Conservation (phyloP, 73 alveolate species). For the Blepharisma stoltei region DNA sequence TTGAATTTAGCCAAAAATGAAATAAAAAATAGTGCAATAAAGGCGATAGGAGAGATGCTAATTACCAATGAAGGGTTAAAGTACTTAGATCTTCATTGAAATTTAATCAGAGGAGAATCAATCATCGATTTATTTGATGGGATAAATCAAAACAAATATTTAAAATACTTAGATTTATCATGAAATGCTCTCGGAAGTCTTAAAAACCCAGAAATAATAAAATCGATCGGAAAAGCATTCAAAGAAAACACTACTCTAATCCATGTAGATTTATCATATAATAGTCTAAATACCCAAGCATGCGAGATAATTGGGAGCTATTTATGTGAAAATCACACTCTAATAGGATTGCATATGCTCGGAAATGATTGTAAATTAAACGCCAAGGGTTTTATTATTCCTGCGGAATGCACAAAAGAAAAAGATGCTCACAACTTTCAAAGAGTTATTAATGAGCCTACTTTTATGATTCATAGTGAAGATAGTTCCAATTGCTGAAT, state of each 20-base stretch:
- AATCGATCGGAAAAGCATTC: constrained; percentile 45
- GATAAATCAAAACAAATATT: not conserved
- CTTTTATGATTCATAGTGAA: not conserved
- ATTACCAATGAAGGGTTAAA: not conserved
- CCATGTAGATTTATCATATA: constrained; percentile 79
- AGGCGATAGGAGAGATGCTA: constrained; percentile 14
- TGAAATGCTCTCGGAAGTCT: constrained; percentile 21
- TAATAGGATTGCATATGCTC: constrained; percentile 79
- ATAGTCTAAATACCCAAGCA: constrained; percentile 49
- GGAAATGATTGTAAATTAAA: constrained; percentile 81
- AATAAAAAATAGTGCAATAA: not conserved
- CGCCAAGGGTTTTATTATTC: constrained; percentile 68
- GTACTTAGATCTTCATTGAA: constrained; percentile 60
- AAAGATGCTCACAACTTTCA: not conserved
- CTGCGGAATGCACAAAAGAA: constrained; percentile 8
- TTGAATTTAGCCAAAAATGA: constrained; percentile 28
- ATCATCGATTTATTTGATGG: constrained; percentile 27
- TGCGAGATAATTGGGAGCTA: constrained; percentile 54
- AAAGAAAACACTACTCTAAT: constrained; percentile 53
- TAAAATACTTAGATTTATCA: not conserved
- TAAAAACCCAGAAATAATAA: not conserved
- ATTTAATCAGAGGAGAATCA: constrained; percentile 50
- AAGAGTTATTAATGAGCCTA: constrained; percentile 9
- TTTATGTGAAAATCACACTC: constrained; percentile 65
- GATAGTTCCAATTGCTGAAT: constrained; percentile 13